phyloP scores from a whole-genome alignment of 225 moss, liverwort and hornwort genomes.

The Marchantia paleacea region DNA sequence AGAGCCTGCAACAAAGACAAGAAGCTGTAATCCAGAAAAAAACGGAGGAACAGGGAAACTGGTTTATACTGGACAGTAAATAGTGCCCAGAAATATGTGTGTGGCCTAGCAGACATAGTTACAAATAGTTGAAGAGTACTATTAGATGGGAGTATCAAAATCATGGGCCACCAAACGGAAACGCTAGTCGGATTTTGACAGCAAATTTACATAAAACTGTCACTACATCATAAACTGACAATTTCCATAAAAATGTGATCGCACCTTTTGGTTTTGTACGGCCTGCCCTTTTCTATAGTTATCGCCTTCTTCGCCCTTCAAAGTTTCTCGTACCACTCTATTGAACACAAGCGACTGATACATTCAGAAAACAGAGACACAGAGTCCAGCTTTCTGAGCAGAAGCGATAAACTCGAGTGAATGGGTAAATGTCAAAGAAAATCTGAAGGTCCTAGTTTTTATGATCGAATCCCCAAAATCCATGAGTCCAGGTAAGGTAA shows the following conservation, averaged over 20 bases:
- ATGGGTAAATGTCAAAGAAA: not conserved
- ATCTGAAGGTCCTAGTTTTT: not conserved
- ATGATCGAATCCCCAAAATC: not conserved
- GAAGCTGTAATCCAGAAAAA: not conserved
- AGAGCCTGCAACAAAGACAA: slow-evolving; percentile 41
- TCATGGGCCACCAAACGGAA: no score
- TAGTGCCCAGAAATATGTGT: no score
- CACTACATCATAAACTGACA: no score
- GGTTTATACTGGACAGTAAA: no score
- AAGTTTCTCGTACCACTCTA: slow-evolving; percentile 62
- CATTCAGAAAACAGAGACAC: not conserved
- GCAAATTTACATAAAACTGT: no score
- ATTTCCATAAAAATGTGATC: slow-evolving; percentile 2
- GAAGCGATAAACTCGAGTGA: not conserved
- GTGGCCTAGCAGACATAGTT: no score
- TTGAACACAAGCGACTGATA: not conserved
- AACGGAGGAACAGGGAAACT: no score
- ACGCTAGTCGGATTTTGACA: no score
- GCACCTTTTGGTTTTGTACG: slow-evolving; percentile 77
- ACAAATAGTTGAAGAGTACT: no score
- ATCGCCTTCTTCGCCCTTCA: slow-evolving; percentile 58
- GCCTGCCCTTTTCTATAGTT: slow-evolving; percentile 69
- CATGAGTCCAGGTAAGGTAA: not conserved
- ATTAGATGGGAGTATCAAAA: no score
- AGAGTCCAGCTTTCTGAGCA: not conserved